Evolutionary conservation across 2,329 filamentous ascomycete genomes (phyloP), one percentile per base, ranked within the genome.

Genomic region (Diplodia corticola): DNA sequence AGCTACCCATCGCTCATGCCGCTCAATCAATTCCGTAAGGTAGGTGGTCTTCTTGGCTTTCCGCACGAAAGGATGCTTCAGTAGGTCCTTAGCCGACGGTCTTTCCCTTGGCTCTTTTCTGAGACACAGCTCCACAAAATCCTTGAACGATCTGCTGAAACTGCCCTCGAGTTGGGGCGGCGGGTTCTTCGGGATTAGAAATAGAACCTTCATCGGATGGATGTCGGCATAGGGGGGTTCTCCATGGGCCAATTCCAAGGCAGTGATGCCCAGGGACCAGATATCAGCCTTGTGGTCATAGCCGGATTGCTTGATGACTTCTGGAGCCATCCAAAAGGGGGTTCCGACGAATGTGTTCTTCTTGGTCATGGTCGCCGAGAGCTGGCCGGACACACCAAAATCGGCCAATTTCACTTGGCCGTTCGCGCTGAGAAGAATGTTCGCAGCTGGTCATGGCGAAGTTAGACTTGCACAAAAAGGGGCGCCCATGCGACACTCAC

Each of bases 331-430:
- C 95, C 95, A 99, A 77, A 98, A 99, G 1, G 95, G 94, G 0
- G 94, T 98, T 37, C 95, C 95, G 35, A 99, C 94, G 77, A 98
- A 99, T 0, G 94, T 98, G 76, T 98, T 98, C 82, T 98, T 98
- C 84, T 98, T 98, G 69, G 94, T 97, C 93, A 98, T 98, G 59
- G 94, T 99, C 6, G 94, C 94, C 10, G 94, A 96, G 24, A 98
- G 85, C 80, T 98, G 95, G 30, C 94, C 94, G 1, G 94, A 97
- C 6, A 99, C 95, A 67, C 94, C 94, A 80, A 99, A 99, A 77
- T 99, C 94, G 15, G 94, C 94, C 66, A 98, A 84, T 79, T 99
- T 99, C 72, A 99, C 94, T 80, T 98, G 95, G 2, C 95, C 95
- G 75, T 91, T 96, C 59, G 92, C 88, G 68, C 91, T 89, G 5